Percentiles rank a stretch among this genome's conserved stretches.
These are phyloP conservation scores for Aspergillus udagawae DNA, from an alignment of 2,329 filamentous ascomycete genomes.

Conservation along the genomic window DNA sequence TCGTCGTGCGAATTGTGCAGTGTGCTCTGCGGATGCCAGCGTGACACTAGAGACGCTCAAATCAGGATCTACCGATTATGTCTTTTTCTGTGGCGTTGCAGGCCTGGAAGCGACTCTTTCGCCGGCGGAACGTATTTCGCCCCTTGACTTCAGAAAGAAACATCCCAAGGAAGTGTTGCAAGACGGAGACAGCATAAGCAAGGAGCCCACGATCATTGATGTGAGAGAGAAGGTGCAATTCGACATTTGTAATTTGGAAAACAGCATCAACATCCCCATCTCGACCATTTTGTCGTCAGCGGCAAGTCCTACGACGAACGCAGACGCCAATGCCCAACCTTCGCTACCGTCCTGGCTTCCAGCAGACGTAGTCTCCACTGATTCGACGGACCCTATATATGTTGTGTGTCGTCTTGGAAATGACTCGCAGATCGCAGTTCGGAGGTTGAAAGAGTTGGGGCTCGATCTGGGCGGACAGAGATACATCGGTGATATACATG, in stretches of 20 bases:
- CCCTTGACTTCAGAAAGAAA: constrained; percentile 52
- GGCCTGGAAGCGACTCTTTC: constrained; percentile 54
- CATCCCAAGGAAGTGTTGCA: constrained; percentile 4
- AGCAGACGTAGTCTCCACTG: constrained; percentile 16
- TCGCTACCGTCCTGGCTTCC: constrained; percentile 27
- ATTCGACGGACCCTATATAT: constrained; percentile 33
- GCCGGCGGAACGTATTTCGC: constrained; percentile 64
- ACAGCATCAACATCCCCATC: constrained; percentile 61
- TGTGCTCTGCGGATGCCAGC: constrained; percentile 63
- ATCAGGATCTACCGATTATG: constrained; percentile 71
- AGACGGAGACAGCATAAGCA: constrained; percentile 6
- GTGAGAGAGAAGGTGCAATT: constrained; percentile 83
- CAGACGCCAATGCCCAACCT: not conserved
- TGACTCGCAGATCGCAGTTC: constrained; percentile 45
- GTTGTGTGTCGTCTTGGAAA: constrained; percentile 49
- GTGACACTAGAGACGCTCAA: constrained; percentile 62
- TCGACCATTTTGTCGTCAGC: constrained; percentile 34
- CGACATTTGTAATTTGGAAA: constrained; percentile 70
- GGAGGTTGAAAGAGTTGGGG: constrained; percentile 38
- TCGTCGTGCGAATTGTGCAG: constrained; percentile 66
- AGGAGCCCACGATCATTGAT: constrained; percentile 65
- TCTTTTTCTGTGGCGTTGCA: constrained; percentile 73
- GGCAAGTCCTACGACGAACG: not conserved
- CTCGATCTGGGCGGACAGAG: constrained; percentile 30
- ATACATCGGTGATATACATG: constrained; percentile 39